Conservation (phyloP, 1,139 yeast species). For the Keqinozyma sinolaborantium region DNA sequence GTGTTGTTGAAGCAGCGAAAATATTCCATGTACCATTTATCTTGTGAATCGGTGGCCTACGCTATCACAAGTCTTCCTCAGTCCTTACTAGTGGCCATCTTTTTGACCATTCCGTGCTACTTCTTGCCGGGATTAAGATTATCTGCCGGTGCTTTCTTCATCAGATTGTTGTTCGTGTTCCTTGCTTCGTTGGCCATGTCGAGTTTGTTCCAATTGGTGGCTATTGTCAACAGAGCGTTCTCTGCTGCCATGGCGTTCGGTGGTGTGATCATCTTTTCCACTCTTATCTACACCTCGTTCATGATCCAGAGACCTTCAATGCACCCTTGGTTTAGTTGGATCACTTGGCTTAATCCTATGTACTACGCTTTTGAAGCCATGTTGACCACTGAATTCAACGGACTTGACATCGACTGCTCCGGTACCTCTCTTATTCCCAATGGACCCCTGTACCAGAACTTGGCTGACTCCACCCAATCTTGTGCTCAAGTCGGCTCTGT, state of each 20-base stretch:
- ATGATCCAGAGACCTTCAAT: conserved; percentile 55
- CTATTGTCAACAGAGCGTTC: conserved; percentile 42
- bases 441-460: conserved; percentile 47
- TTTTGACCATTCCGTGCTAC: conserved; percentile 44
- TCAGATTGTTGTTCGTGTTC: conserved; percentile 41
- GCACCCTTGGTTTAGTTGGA: conserved; percentile 69
- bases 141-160: conserved; percentile 54
- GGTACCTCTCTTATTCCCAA: conserved; percentile 39
- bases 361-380: conserved; percentile 56
- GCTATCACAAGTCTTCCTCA: conserved; percentile 47
- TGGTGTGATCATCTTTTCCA: conserved; percentile 45
- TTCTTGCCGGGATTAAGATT: conserved; percentile 49
- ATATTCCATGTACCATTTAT: conserved; percentile 54
- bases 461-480: conserved; percentile 35
- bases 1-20: conserved; percentile 54
- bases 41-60: conserved; percentile 54
- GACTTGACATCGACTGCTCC: conserved; percentile 50
- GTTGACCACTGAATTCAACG: conserved; percentile 54
- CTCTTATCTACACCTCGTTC: conserved; percentile 52
- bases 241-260: conserved; percentile 52
- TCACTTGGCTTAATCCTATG: conserved; percentile 54
- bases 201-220: conserved; percentile 46
- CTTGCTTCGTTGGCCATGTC: conserved; percentile 29
- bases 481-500: conserved; percentile 51
- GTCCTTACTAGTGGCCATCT: conserved; percentile 38